These are phyloP conservation scores for Wallacemonas sp. DNA, from an alignment of 208 protist genomes.

Conservation along the genomic window DNA sequence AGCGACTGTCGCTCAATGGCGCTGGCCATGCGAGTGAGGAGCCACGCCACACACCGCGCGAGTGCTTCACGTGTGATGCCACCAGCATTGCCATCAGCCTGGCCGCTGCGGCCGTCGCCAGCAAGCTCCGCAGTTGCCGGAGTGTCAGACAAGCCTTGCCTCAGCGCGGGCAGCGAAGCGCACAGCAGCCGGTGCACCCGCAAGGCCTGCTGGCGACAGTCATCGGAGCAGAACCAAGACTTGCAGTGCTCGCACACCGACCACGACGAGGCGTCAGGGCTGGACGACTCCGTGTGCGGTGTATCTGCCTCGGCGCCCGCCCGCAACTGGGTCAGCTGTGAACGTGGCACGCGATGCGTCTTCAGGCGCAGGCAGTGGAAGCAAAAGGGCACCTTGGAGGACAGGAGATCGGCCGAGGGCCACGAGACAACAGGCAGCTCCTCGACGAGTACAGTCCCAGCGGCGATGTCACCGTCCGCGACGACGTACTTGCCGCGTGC, in stretches of 20 bases:
- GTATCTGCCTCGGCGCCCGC: too few species aligned
- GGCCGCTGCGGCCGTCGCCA: not conserved
- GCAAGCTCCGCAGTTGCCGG: not conserved
- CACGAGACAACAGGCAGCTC: conserved; percentile 76
- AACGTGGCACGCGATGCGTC: conserved; percentile 3
- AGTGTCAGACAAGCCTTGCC: not conserved
- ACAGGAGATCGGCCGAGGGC: conserved; percentile 39
- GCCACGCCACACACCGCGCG: conserved; percentile 60
- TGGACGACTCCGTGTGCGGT: too few species aligned
- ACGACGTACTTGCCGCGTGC: conserved; percentile 61
- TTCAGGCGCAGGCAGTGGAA: conserved; percentile 64
- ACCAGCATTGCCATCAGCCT: not conserved
- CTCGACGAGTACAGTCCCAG: conserved; percentile 51
- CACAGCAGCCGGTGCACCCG: conserved; percentile 62
- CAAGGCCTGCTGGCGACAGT: conserved; percentile 28
- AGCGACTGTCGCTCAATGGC: conserved; percentile 43
- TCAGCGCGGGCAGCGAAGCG: conserved; percentile 25
- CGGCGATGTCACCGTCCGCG: conserved; percentile 37
- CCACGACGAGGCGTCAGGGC: conserved; percentile 21
- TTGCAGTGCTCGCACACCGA: conserved; percentile 32
- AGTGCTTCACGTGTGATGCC: conserved; percentile 64
- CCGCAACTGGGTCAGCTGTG: not conserved
- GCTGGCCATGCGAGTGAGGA: conserved; percentile 41
- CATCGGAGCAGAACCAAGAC: conserved; percentile 60
- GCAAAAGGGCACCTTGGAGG: conserved; percentile 50